Evolutionary conservation across 2,329 filamentous ascomycete species (phyloP).

Genomic region (Penicillium concentricum): DNA sequence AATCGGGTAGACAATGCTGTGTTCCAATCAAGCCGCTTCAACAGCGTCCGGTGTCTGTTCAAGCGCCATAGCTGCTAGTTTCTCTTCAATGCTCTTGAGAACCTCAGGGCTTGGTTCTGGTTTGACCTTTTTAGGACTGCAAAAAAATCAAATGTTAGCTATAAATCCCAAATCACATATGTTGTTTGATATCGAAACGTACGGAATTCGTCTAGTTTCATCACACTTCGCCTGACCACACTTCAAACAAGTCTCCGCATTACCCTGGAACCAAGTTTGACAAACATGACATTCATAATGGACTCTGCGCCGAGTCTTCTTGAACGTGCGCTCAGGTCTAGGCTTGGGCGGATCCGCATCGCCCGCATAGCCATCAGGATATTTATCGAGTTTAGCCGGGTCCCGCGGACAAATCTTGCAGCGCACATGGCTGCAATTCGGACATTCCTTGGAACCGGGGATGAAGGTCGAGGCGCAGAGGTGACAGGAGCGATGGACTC

Average conservation of each 20-base stretch:
- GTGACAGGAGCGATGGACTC: constrained; percentile 74
- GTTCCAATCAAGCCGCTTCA: neutral
- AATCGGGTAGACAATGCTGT: neutral
- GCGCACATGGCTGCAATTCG: constrained; percentile 67
- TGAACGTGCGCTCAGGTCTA: constrained; percentile 36
- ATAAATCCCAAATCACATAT: neutral
- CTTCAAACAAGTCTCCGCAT: constrained; percentile 34
- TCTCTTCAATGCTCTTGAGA: constrained; percentile 40
- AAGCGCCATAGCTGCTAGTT: constrained; percentile 29
- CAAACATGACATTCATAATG: constrained; percentile 46
- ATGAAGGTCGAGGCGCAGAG: constrained; percentile 66
- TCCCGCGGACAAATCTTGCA: constrained; percentile 80
- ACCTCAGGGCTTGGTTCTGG: constrained; percentile 41
- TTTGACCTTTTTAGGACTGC: constrained; percentile 43
- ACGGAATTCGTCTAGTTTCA: constrained; percentile 45
- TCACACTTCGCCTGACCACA: constrained; percentile 45
- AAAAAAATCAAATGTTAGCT: constrained; percentile 10
- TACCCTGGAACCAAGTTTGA: constrained; percentile 32
- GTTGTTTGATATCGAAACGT: constrained; percentile 21
- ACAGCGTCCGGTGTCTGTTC: neutral
- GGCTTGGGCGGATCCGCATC: constrained; percentile 41
- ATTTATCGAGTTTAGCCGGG: constrained; percentile 54
- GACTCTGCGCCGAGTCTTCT: constrained; percentile 38
- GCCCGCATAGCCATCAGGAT: constrained; percentile 47
- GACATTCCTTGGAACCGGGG: constrained; percentile 61